Evolutionary conservation across 495 filamentous ascomycete species (phyloP).

Genomic region (Pyronema domesticum): DNA sequence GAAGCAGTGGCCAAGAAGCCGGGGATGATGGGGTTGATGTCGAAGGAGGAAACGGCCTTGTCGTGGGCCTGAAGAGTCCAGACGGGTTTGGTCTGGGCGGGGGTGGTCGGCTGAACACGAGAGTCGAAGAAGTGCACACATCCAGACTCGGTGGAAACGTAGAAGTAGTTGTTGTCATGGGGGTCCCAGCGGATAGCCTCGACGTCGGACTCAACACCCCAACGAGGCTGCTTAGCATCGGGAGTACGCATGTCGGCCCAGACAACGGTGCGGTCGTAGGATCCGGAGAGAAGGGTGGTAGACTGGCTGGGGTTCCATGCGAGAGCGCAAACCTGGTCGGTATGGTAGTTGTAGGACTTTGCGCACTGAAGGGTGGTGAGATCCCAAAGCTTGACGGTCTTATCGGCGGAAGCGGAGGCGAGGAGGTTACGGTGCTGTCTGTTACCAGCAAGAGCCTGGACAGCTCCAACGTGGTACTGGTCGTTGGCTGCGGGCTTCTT

Average conservation of each 20-base stretch:
- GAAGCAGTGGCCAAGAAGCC: conserved; percentile 87
- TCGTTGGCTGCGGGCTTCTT: conserved; percentile 73
- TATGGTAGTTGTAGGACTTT: conserved; percentile 79
- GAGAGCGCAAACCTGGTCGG: conserved; percentile 88
- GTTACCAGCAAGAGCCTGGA: conserved; percentile 80
- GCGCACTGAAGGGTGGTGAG: conserved; percentile 77
- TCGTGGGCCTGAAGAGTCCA: conserved; percentile 95
- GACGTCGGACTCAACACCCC: conserved; percentile 88
- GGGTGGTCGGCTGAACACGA: conserved; percentile 47
- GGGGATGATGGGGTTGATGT: conserved; percentile 72
- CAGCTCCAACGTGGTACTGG: conserved; percentile 82
- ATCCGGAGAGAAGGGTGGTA: conserved; percentile 74
- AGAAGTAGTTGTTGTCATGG: conserved; percentile 84
- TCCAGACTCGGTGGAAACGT: conserved; percentile 80
- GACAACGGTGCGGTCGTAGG: conserved; percentile 83
- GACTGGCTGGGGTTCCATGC: conserved; percentile 80
- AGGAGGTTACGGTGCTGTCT: conserved; percentile 82
- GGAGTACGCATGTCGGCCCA: conserved; percentile 88
- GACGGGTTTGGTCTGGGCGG: conserved; percentile 57
- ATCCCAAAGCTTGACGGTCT: conserved; percentile 96
- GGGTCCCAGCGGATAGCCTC: conserved; percentile 85
- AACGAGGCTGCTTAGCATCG: conserved; percentile 51
- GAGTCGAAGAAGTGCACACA: conserved; percentile 75
- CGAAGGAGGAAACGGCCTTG: conserved; percentile 83
- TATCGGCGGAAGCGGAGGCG: conserved; percentile 89